Base-by-base conservation (phyloP, 257 asterid genomes). In the Solanum peruvianum region DNA sequence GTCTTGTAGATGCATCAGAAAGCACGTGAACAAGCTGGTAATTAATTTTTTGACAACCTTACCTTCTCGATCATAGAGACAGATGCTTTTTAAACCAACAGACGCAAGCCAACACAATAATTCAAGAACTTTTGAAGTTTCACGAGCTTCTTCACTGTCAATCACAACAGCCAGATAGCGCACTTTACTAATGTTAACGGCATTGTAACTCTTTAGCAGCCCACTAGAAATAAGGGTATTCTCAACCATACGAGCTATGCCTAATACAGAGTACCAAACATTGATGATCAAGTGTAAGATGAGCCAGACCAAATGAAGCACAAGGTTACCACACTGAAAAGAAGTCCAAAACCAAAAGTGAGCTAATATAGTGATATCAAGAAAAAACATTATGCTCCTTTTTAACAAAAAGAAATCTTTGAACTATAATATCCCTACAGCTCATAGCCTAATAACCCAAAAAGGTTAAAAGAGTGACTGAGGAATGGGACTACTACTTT, bases 41-140 rank as follows among this genome's bases (percentile, higher is more conserved):
- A 78, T 72, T 11, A 29, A 85, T 86, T 23, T 56, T 52, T 47
- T 56, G 88, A 84, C 73, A 69, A 80, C 49, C 82, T 72, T 92
- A 97, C 99, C 99, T 91, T 94, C 98, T 84, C 92, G 25, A 87
- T 97, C 99, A 90, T 96, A 97, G 56, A 97, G 94, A 94, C 98
- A 96, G 47, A 96, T 91, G 69, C 90, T 92, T 88, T 83, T 91
- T 71, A 95, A 78, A 69, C 99, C 99, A 88, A 94, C 91, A 83
- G 91, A 87, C 16, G 87, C 90, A 83, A 97, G 94, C 97, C 98
- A 95, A 85, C 92, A 88, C 92, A 97, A 85, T 47, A 97, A 92
- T 71, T 95, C 93, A 82, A 93, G 92, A 84, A 96, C 95, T 88
- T 93, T 95, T 87, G 87, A 66, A 76, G 95, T 93, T 56, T 95